Conservation (phyloP, 805 yeast species). For the Starmerella bombicola region DNA sequence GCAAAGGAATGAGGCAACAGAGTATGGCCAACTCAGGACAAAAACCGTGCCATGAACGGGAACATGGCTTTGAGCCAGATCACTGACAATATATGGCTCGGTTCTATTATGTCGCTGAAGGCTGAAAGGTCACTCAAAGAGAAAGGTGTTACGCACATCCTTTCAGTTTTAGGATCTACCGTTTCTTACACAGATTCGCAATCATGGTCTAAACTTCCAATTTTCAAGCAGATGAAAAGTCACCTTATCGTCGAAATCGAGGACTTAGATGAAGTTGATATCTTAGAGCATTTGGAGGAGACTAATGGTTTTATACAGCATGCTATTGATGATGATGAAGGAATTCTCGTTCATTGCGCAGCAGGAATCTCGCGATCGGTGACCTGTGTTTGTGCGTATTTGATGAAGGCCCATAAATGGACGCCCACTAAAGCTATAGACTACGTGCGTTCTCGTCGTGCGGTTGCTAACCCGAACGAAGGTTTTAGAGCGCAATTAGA, state of each 20-base stretch:
- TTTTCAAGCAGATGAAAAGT: conserved; percentile 7
- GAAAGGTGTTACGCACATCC: conserved; percentile 53
- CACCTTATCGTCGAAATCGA: conserved; percentile 41
- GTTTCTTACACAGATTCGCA: conserved; percentile 8
- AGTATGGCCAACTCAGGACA: too few relatives aligned
- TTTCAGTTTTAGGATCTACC: conserved; percentile 45
- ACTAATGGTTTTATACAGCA: conserved; percentile 54
- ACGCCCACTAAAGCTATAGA: conserved; percentile 50
- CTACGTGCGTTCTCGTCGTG: conserved; percentile 57
- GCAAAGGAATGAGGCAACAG: too few relatives aligned
- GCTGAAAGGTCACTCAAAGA: conserved; percentile 40
- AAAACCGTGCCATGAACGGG: too few relatives aligned
- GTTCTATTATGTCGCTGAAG: conserved; percentile 55
- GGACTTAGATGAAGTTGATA: conserved; percentile 57
- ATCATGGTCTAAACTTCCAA: conserved; percentile 8
- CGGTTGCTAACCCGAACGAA: conserved; percentile 55
- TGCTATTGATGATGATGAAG: conserved; percentile 31
- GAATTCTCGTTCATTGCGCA: conserved; percentile 40
- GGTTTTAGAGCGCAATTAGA: conserved; percentile 62
- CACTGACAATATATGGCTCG: conserved; percentile 68
- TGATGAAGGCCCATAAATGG: conserved; percentile 61
- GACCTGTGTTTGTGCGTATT: conserved; percentile 73
- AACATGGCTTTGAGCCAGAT: conserved; percentile 41
- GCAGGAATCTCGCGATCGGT: conserved; percentile 91
- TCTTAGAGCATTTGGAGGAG: conserved; percentile 48